Evolutionary conservation across 1,139 yeast species (phyloP), one percentile per base, ranked within the genome.

Genomic region (Lodderomyces pseudojiufengensis): DNA sequence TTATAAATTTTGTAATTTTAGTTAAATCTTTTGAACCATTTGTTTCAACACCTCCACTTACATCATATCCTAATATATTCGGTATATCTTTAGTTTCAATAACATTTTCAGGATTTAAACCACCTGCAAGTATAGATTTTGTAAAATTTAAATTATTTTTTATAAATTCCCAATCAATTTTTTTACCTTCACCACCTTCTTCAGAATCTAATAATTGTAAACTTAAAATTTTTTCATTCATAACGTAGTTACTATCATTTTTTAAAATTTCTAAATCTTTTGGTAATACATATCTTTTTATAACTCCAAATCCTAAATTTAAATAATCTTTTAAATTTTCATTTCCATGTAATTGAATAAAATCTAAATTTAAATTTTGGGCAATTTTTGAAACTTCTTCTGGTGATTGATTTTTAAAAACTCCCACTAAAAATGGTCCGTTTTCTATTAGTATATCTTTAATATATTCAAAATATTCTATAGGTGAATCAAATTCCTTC

Each of bases 21-120:
- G 43, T 55, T 34, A 65, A 49, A 54, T 87, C 95, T 59, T 90
- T 92, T 3, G 50, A 57, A 3, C 95, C 95, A 14, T 55, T 38
- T 14, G 73, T 61, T 45, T 87, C 98, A 1, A 90, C 95, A 1
- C 98, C 98, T 10, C 97, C 92, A 53, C 96, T 84, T 7, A 92
- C 97, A 59, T 92, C 98, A 23, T 83, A 92, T 2, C 97, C 97
- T 29, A 79, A 54, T n/a, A 85, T 84, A 80, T 40, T 65, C 49
- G 55, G 32, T 63, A 65, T 32, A 37, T 41, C 31, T 57, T 47
- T 10, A 0, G 95, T 94, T 1, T 58, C 56, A 8, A 9, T 22
- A 9, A 92, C 85, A 50, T 90, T 92, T 1, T 70, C 78, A 0
- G 94, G 86, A 0, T 70, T 80, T 40, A 92, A 66, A 0, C 98